Evolutionary conservation across 805 yeast species (phyloP), one percentile per base, ranked within the genome.

Genomic region (Ogataea glucozyma): DNA sequence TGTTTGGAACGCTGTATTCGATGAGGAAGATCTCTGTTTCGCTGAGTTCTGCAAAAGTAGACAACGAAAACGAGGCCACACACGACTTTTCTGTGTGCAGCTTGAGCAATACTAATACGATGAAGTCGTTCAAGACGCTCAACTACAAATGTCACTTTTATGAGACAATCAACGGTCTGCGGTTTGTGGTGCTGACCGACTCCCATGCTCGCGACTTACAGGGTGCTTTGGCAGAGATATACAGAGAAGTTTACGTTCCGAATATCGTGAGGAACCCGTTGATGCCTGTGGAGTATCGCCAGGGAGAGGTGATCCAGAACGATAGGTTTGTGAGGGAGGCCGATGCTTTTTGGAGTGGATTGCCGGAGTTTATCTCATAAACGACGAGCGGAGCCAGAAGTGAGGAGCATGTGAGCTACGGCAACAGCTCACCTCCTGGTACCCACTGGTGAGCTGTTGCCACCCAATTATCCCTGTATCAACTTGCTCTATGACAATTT

Each of bases 1-100:
- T 93, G 11, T 93, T 88, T 60, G 99, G 99, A 10, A 79, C 87
- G 29, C 69, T 88, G 8, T 85, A 81, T 60, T 88, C 97, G 10
- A 65, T 91, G 47, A 75, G 89, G 40, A 87, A 83, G 48, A 77
- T 93, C 27, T 76, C 91, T 0, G 71, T 78, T 13, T 54, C 56
- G 6, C 29, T 53, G 17, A 29, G 44, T 20, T n/a, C n/a, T n/a
- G n/a, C n/a, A n/a, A n/a, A n/a, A n/a, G n/a, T n/a, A n/a, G n/a
- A 33, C 48, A 3, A 39, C 49, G 14, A 37, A 19, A 14, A 23
- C 42, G 11, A 9, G 33, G 3, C 18, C 31, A 4, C 26, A 24
- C 40, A 38, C 11, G 44, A 43, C 18, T 52, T 41, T 38, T 35
- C 27, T 17, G 19, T 26, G 6, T 35, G 46, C 10, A 48, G 44